Base-by-base conservation (phyloP, 495 filamentous ascomycete species). In the Tuber borchii region DNA sequence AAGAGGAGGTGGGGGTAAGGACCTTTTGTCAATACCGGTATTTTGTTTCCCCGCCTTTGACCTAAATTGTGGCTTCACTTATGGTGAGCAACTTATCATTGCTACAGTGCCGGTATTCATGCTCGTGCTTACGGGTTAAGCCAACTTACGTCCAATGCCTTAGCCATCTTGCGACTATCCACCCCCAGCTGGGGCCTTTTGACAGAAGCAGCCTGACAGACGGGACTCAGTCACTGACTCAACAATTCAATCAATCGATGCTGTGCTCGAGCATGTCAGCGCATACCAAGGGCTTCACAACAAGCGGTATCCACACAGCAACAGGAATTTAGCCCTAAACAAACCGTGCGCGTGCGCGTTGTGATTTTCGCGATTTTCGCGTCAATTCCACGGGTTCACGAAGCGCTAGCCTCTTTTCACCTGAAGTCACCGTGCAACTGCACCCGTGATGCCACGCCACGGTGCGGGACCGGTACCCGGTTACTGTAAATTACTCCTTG, bases 331-430 rank as follows among this genome's bases (percentile, higher is more conserved):
- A 65, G 56, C 56, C 56, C 56, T 65, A 65, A 65, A 65, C 56
- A 65, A 65, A 31, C 26, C 56, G 56, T 65, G 56, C 56, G 56
- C 56, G 56, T 65, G 56, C 56, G 56, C 56, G 56, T 34, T 9
- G 26, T 17, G 26, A 65, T 65, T 31, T 65, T 6, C 31, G 26
- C n/a, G 56, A 65, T 65, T 65, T 65, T 65, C 56, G 56, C 56
- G 56, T 65, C 26, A 26, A 65, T 65, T 65, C 56, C 56, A 17
- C 56, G 26, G 26, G 56, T 17, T 34, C 56, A 65, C 26, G 56
- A 65, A 65, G 17, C 56, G 56, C 56, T 65, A 65, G 12, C 56
- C 26, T 6, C n/a, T 34, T 65, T 34, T 4, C 56, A 31, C 10
- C 56, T 1, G 8, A 43, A 43, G 42, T 43, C 16, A 65, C 12